These are phyloP conservation scores for Eleusine indica DNA, from an alignment of 176 grass and related monocot species.

Conservation along the genomic window DNA sequence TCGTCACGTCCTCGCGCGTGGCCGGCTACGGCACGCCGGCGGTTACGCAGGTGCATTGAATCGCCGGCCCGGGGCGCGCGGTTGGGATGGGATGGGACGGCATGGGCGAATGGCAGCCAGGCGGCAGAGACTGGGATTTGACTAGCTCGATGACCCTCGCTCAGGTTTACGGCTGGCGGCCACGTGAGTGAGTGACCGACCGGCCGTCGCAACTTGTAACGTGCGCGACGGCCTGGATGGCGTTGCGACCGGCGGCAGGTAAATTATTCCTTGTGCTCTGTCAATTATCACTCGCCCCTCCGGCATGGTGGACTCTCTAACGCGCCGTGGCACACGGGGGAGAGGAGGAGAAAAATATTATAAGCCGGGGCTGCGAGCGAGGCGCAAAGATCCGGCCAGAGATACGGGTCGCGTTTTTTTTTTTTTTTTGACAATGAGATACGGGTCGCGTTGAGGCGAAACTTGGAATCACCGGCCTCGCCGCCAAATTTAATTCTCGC, in stretches of 20 bases:
- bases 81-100: conserved; percentile 22
- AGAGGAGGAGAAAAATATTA: background rate
- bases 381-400: conserved; percentile 13
- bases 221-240: conserved; percentile 14
- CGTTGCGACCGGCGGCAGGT: background rate
- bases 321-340: background rate
- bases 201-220: conserved; percentile 34
- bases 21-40: conserved; percentile 5
- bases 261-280: background rate
- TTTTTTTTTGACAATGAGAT: background rate
- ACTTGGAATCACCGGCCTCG: conserved; percentile 41
- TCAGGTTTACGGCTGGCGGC: conserved; percentile 30
- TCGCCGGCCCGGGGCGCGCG: conserved; percentile 12
- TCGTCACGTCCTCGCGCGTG: background rate
- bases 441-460: conserved; percentile 37
- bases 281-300: background rate
- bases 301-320: background rate
- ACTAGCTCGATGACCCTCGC: background rate
- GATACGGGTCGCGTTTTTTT: conserved; percentile 33
- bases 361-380: background rate
- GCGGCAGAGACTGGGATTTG: background rate
- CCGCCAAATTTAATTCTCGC: conserved; percentile 8
- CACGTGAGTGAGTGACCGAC: conserved; percentile 4
- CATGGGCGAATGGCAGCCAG: background rate
- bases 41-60: conserved; percentile 41